A percentile compares a stretch with the other conserved stretches of the same genome.
phyloP scores from a whole-genome alignment of 2,329 filamentous ascomycete species.

The Alternaria brassicicola region DNA sequence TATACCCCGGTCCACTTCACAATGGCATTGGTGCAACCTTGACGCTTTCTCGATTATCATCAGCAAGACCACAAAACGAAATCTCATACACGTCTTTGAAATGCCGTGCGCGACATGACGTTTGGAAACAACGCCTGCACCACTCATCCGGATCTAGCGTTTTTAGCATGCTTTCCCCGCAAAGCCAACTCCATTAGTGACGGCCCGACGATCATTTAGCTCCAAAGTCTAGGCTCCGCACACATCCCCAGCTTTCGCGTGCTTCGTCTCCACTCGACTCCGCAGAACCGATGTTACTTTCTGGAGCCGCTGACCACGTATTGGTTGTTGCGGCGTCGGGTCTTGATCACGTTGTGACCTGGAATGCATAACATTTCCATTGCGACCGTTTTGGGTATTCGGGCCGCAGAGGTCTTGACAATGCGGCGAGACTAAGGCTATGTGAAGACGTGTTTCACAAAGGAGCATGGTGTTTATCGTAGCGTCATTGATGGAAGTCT shows the following conservation, averaged over 20 bases:
- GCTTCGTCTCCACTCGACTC: conserved; percentile 35
- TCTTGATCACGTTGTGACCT: conserved; percentile 5
- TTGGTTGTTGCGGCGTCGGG: conserved; percentile 1
- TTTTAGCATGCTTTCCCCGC: conserved; percentile 40
- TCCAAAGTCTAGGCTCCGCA: conserved; percentile 30
- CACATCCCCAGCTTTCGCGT: conserved; percentile 24
- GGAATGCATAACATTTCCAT: conserved; percentile 2
- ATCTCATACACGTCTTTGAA: neutral
- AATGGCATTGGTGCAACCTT: neutral
- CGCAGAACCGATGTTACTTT: conserved; percentile 28
- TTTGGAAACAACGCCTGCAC: conserved; percentile 23
- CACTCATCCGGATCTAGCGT: conserved; percentile 12
- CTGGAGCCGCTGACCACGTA: conserved; percentile 2
- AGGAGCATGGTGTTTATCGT: neutral
- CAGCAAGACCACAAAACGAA: neutral
- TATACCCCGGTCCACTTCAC: neutral
- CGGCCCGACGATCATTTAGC: conserved; percentile 29
- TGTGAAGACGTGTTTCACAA: neutral
- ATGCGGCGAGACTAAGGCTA: neutral
- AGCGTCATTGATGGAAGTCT: neutral
- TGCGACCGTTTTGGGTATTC: conserved; percentile 4
- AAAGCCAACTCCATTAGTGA: conserved; percentile 30
- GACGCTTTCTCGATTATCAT: neutral
- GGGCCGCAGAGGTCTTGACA: neutral
- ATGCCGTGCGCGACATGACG: conserved; percentile 19